A percentile compares a stretch with the other conserved stretches of the same genome.
phyloP scores from a whole-genome alignment of 1,284 basidiomycete genomes.

The Sphagnurus paluster region DNA sequence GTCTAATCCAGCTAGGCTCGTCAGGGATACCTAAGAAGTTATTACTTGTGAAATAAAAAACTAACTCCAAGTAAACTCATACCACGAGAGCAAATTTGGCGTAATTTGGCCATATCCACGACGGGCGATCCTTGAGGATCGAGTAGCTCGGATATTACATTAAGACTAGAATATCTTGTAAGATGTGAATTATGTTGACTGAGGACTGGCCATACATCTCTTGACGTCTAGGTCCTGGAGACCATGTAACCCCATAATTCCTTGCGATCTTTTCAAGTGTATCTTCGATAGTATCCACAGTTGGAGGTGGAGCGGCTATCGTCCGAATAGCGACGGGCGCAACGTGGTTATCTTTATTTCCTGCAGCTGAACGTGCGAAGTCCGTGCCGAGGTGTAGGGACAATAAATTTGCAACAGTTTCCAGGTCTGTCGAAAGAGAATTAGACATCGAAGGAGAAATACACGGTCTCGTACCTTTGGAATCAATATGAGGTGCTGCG shows the following conservation, averaged over 20 bases:
- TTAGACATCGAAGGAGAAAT: not conserved
- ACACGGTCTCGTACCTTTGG: slow-evolving; percentile 47
- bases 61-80: slow-evolving; percentile 18
- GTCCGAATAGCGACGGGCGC: slow-evolving; percentile 54
- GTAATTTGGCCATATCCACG: slow-evolving; percentile 59
- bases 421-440: slow-evolving; percentile 48
- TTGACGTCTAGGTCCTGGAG: slow-evolving; percentile 56
- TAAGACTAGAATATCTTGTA: slow-evolving; percentile 39
- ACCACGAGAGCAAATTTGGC: slow-evolving; percentile 60
- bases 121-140: slow-evolving; percentile 46
- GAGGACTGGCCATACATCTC: slow-evolving; percentile 51
- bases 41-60: slow-evolving; percentile 5
- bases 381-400: slow-evolving; percentile 54
- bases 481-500: slow-evolving; percentile 55
- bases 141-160: slow-evolving; percentile 58
- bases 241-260: slow-evolving; percentile 59
- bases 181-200: slow-evolving; percentile 7
- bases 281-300: slow-evolving; percentile 53
- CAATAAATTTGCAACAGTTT: slow-evolving; percentile 52
- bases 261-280: slow-evolving; percentile 56
- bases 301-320: slow-evolving; percentile 51
- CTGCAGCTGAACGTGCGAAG: slow-evolving; percentile 53
- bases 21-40: slow-evolving; percentile 60
- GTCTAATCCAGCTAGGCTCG: slow-evolving; percentile 69
- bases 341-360: slow-evolving; percentile 55